A percentile compares a stretch with the other conserved stretches of the same genome.
phyloP scores from a whole-genome alignment of 1,284 basidiomycete genomes.

The Melanopsichium pennsylvanicum region DNA sequence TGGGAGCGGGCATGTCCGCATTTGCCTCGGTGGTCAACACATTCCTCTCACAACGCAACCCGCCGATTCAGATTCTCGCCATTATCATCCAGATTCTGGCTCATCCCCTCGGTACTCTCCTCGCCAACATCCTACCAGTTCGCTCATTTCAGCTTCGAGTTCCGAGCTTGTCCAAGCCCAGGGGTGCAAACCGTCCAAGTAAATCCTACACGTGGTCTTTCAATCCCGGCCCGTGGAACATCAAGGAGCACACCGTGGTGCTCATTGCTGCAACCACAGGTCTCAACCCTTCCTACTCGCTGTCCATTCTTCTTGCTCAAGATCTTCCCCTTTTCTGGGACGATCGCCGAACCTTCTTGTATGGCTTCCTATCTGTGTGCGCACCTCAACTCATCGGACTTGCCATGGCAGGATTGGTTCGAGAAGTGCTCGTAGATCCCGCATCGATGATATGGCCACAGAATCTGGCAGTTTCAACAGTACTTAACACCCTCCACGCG shows the following conservation, averaged over 20 bases:
- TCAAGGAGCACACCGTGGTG: slow-evolving; percentile 61
- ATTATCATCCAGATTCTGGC: slow-evolving; percentile 51
- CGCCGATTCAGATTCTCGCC: slow-evolving; percentile 49
- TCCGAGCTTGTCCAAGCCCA: slow-evolving; percentile 1
- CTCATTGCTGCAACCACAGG: slow-evolving; percentile 37
- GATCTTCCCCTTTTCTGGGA: slow-evolving; percentile 64
- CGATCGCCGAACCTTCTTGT: slow-evolving; percentile 63
- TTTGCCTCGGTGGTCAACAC: slow-evolving; percentile 55
- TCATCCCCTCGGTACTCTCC: slow-evolving; percentile 48
- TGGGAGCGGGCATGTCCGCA: slow-evolving; percentile 49
- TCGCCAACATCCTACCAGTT: slow-evolving; percentile 48
- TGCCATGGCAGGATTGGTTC: slow-evolving; percentile 49
- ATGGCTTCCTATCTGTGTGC: slow-evolving; percentile 66
- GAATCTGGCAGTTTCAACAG: slow-evolving; percentile 49
- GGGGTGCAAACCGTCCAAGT: background rate
- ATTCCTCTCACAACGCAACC: slow-evolving; percentile 55
- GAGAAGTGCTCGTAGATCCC: slow-evolving; percentile 52
- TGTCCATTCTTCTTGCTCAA: slow-evolving; percentile 71
- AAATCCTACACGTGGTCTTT: slow-evolving; percentile 25
- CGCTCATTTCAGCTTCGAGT: slow-evolving; percentile 22
- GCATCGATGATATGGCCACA: slow-evolving; percentile 61
- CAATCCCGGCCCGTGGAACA: slow-evolving; percentile 60
- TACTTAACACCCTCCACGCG: slow-evolving; percentile 59
- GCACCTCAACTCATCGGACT: slow-evolving; percentile 67
- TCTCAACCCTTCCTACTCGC: slow-evolving; percentile 65